Percentiles rank a stretch among this genome's conserved stretches.
phyloP scores from a whole-genome alignment of 2,329 filamentous ascomycete species.

The Beauveria bassiana region DNA sequence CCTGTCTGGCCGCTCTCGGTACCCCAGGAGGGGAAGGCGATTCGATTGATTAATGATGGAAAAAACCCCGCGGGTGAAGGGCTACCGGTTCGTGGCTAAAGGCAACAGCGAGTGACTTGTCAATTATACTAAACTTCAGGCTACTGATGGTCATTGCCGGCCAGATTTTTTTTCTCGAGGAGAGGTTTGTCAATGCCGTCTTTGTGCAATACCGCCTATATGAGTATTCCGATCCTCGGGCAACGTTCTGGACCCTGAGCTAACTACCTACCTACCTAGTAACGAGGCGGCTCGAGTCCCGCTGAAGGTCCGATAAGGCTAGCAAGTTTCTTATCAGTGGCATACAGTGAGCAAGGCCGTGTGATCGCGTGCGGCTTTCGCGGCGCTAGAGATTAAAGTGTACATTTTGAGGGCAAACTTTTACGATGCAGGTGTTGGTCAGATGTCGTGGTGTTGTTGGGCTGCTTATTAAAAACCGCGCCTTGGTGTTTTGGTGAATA shows the following conservation, averaged over 20 bases:
- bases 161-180: background rate
- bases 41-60: background rate
- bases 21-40: background rate
- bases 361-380: background rate
- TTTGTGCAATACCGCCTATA: conserved; percentile 13
- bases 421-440: background rate
- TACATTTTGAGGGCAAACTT: background rate
- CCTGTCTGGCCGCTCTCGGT: background rate
- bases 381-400: background rate
- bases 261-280: background rate
- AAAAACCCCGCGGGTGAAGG: background rate
- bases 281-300: background rate
- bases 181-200: background rate
- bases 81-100: background rate
- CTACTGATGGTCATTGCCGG: background rate
- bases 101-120: background rate
- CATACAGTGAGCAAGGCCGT: background rate
- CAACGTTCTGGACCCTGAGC: conserved; percentile 11
- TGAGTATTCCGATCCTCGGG: conserved; percentile 7
- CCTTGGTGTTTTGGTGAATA: background rate
- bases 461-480: background rate
- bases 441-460: background rate
- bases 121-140: background rate
- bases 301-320: background rate
- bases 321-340: background rate